These are phyloP conservation scores for Suhomyces bribrorum DNA, from an alignment of 1,139 yeast species.

Conservation along the genomic window DNA sequence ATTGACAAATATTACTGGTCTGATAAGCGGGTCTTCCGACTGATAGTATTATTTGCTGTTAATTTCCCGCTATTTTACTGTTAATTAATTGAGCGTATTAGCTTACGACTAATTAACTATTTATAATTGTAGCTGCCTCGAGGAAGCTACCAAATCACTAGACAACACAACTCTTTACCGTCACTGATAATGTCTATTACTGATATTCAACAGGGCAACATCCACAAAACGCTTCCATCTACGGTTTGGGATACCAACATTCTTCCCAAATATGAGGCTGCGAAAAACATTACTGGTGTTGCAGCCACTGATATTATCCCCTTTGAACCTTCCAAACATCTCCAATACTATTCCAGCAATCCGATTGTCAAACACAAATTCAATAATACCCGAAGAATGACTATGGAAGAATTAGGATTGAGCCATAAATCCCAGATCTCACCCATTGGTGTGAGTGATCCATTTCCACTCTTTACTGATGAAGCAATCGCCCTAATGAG, in stretches of 20 bases:
- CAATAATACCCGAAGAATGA: conserved; percentile 40
- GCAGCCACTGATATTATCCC: conserved; percentile 11
- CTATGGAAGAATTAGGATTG: conserved; percentile 50
- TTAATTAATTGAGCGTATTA: too few species aligned
- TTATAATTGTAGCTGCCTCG: too few species aligned
- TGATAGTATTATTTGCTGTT: too few species aligned
- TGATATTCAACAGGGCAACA: conserved; percentile 23
- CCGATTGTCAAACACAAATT: conserved; percentile 27
- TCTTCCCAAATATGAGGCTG: conserved; percentile 13
- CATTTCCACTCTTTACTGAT: conserved; percentile 58
- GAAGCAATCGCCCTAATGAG: conserved; percentile 59
- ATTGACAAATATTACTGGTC: too few species aligned
- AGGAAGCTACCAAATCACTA: too few species aligned
- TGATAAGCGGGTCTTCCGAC: too few species aligned
- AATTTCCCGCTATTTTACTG: too few species aligned
- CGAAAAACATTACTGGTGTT: conserved; percentile 12
- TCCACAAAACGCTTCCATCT: conserved; percentile 23
- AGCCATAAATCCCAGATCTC: conserved; percentile 42
- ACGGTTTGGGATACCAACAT: conserved; percentile 18
- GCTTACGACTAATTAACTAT: too few species aligned
- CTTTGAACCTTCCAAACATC: conserved; percentile 49
- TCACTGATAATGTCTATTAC: conserved; percentile 11
- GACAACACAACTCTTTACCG: not conserved
- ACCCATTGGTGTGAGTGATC: conserved; percentile 54
- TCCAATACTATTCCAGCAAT: conserved; percentile 36